Percentiles rank a stretch among this genome's conserved stretches.
These are phyloP conservation scores for Pseudovirgaria hyperparasitica DNA, from an alignment of 2,329 filamentous ascomycete species.

Conservation along the genomic window DNA sequence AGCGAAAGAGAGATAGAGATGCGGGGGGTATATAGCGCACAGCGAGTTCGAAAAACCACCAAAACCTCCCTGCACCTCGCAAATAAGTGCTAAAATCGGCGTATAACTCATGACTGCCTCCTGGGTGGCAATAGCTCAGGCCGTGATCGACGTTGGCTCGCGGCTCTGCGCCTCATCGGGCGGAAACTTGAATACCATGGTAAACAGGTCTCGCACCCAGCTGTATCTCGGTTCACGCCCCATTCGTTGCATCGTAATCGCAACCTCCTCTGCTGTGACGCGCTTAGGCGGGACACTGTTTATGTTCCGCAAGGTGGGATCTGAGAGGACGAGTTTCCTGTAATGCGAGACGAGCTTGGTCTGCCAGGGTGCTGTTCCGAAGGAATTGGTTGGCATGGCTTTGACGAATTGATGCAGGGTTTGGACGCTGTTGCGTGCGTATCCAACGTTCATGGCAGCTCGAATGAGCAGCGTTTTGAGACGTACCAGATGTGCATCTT, in stretches of 20 bases:
- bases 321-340: slow-evolving; percentile 63
- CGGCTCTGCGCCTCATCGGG: slow-evolving; percentile 75
- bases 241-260: slow-evolving; percentile 68
- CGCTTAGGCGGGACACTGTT: slow-evolving; percentile 42
- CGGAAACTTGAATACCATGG: slow-evolving; percentile 72
- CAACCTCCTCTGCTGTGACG: slow-evolving; percentile 62
- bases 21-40: too few relatives aligned
- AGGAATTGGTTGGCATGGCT: slow-evolving; percentile 60
- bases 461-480: slow-evolving; percentile 72
- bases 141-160: too few relatives aligned
- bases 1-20: too few relatives aligned
- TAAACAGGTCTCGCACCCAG: slow-evolving; percentile 73
- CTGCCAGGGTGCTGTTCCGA: slow-evolving; percentile 62
- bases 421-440: slow-evolving; percentile 44
- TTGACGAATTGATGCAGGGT: slow-evolving; percentile 66
- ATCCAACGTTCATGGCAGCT: slow-evolving; percentile 76
- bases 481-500: slow-evolving; percentile 65
- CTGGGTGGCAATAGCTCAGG: too few relatives aligned
- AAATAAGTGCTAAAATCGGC: too few relatives aligned
- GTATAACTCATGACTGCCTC: too few relatives aligned
- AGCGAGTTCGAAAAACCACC: too few relatives aligned
- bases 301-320: slow-evolving; percentile 47
- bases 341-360: slow-evolving; percentile 62
- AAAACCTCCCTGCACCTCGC: too few relatives aligned
- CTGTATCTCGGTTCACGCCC: slow-evolving; percentile 57